Base-by-base conservation (phyloP, 2,329 filamentous ascomycete species). In the Clarireedia sp. region DNA sequence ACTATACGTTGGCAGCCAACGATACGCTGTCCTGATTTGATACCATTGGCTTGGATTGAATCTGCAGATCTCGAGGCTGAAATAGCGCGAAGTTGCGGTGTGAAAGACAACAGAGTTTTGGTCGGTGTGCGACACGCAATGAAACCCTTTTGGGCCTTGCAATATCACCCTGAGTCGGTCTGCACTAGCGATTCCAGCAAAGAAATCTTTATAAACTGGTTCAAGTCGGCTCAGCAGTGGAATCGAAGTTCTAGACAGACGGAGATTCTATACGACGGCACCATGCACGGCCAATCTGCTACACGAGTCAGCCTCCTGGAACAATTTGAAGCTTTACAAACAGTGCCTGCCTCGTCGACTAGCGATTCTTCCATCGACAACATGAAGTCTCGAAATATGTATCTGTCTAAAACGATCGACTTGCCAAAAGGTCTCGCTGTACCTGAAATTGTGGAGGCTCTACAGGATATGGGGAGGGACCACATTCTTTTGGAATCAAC, bases 111-210 rank as follows among this genome's bases (percentile, higher is more conserved):
- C 12, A 59, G 62, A n/a, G 75, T 83, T 4, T 66, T 86, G 26
- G 86, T 87, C 80, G 83, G 76, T 7, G 78, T 78, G 7, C 74
- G 72, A 57, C 86, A 89, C 66, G 68, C 57, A 9, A 61, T 64
- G 3, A 81, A 80, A 58, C 85, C 85, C 2, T 85, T 85, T 57
- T 86, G 80, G 76, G 85, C 80, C 1, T 75, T 88, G 7, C 85
- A 88, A 61, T 88, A 86, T 62, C 85, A 89, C 64, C 85, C 85
- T 0, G 85, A 89, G 65, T 87, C 84, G 0, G 76, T 82, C 29
- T 88, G 84, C 68, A 86, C 85, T 36, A 82, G 80, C 33, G 70
- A 74, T 26, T 74, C 77, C 58, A 78, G 81, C 16, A 73, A 67
- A 14, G 69, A 71, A 21, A 66, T 88, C 21, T 72, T 88, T 33